Evolutionary conservation across 345 rosid genomes (phyloP), one percentile per base, ranked within the genome.

Genomic region (Linum lewisii): DNA sequence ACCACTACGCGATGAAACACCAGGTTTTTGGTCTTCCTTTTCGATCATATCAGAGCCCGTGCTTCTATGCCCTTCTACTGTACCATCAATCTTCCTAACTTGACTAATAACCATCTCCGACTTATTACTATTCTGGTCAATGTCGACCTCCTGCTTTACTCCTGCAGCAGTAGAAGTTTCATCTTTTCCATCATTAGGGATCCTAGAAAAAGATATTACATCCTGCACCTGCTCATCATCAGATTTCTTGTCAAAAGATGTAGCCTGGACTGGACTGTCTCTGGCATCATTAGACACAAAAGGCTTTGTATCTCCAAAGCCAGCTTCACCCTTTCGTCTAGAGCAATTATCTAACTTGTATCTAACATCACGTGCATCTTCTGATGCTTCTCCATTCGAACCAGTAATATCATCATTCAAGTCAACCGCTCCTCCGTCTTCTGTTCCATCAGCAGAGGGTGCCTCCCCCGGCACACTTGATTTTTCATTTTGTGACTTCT

Each of bases 401-500:
- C 65, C 71, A 24, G 47, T 61, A 32, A 65, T 29, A 61, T 64
- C 78, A 69, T 77, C 76, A 63, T 64, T 72, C 59, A 72, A 59
- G 51, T 68, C 74, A 63, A 59, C 64, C 67, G 79, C 84, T 53
- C 63, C 66, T 64, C 66, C 76, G 65, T 77, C 75, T 64, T 73
- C 85, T 42, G 51, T 61, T 51, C 62, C 76, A 72, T 77, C 70
- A 76, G 65, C 56, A 66, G 76, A 62, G 56, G 79, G 65, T 24
- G 64, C 82, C 68, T 76, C 75, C 68, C 78, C 74, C 57, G 62
- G 56, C 54, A 66, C 63, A 72, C 72, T 72, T 58, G 80, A 67
- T 45, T 78, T 83, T 60, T 70, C 74, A 66, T 75, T 77, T 70
- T 78, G 82, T 42, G 67, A 73, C 74, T 84, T 83, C 56, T 87